Percentiles rank a stretch among this genome's conserved stretches.
Conservation (phyloP, 352 stramenopile species). For the Globisporangium carolinianum region DNA sequence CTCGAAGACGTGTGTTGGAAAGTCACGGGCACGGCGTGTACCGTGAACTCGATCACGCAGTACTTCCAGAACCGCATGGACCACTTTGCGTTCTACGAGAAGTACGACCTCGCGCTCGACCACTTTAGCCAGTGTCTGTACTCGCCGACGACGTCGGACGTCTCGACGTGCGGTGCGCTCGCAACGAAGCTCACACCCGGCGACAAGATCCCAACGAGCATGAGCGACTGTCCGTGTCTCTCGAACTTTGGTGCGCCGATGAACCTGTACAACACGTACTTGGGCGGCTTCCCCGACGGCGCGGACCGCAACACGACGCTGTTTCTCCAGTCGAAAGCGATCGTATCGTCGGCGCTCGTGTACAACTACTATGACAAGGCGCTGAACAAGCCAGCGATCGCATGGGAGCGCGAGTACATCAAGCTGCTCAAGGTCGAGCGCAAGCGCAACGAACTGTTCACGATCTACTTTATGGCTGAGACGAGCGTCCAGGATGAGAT, state of each 20-base stretch:
- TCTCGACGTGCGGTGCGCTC: slow-evolving; percentile 27
- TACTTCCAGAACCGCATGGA: slow-evolving; percentile 61
- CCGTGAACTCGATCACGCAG: slow-evolving; percentile 52
- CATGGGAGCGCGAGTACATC: slow-evolving; percentile 68
- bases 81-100: slow-evolving; percentile 51
- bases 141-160: slow-evolving; percentile 33
- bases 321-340: slow-evolving; percentile 36
- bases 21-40: slow-evolving; percentile 37
- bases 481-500: slow-evolving; percentile 59
- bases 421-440: slow-evolving; percentile 45
- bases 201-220: slow-evolving; percentile 35
- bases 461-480: slow-evolving; percentile 62
- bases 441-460: slow-evolving; percentile 37
- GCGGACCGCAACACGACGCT: slow-evolving; percentile 43
- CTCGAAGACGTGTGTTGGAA: slow-evolving; percentile 50
- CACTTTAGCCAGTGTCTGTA: slow-evolving; percentile 43
- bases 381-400: slow-evolving; percentile 35
- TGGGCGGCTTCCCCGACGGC: slow-evolving; percentile 42
- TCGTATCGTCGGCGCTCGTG: slow-evolving; percentile 47
- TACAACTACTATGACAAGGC: slow-evolving; percentile 57
- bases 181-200: slow-evolving; percentile 24
- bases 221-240: slow-evolving; percentile 61
- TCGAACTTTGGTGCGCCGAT: slow-evolving; percentile 55
- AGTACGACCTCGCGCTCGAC: slow-evolving; percentile 28
- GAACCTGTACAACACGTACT: slow-evolving; percentile 65